A percentile compares a stretch with the other conserved stretches of the same genome.
Evolutionary conservation across 495 filamentous ascomycete genomes (phyloP).

Genomic region (Podospora appendiculata): DNA sequence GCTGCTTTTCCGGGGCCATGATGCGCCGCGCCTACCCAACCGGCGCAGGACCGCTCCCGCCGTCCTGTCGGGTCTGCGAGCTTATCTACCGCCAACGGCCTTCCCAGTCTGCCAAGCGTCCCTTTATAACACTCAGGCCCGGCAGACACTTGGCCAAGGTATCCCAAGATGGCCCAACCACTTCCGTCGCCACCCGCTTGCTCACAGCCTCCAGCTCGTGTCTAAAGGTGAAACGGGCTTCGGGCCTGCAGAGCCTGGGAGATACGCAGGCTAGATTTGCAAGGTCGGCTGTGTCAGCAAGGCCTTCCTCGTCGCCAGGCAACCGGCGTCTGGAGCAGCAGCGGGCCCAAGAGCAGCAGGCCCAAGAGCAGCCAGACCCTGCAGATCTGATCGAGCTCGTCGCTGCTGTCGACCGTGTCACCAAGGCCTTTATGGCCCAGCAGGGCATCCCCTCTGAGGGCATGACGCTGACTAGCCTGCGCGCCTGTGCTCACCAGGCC

Average conservation of each 20-base stretch:
- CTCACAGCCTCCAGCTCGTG: conserved; percentile 14
- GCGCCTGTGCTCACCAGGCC: conserved; percentile 13
- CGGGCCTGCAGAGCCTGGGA: background rate
- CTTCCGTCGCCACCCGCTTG: conserved; percentile 12
- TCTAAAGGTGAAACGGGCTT: conserved; percentile 13
- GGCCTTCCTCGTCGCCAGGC: background rate
- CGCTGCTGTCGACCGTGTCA: conserved; percentile 22
- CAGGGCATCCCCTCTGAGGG: conserved; percentile 25
- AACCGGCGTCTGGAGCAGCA: background rate
- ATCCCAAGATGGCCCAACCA: conserved; percentile 6
- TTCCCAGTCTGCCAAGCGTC: conserved; percentile 11
- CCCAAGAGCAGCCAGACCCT: background rate
- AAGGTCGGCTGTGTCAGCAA: background rate
- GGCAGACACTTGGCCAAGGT: conserved; percentile 8
- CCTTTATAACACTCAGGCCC: conserved; percentile 13
- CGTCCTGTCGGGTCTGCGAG: conserved; percentile 20
- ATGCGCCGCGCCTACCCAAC: conserved; percentile 15
- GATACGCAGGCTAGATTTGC: conserved; percentile 8
- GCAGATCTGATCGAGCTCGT: conserved; percentile 8
- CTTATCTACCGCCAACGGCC: conserved; percentile 11
- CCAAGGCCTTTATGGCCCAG: conserved; percentile 20
- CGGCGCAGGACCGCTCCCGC: conserved; percentile 9
- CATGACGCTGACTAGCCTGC: conserved; percentile 23
- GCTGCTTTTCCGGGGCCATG: conserved; percentile 2
- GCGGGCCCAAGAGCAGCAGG: background rate